Percentiles rank a stretch among this genome's conserved stretches.
These are phyloP conservation scores for Ophiocordyceps camponoti-leonardi DNA, from an alignment of 2,329 filamentous ascomycete species.

Conservation along the genomic window DNA sequence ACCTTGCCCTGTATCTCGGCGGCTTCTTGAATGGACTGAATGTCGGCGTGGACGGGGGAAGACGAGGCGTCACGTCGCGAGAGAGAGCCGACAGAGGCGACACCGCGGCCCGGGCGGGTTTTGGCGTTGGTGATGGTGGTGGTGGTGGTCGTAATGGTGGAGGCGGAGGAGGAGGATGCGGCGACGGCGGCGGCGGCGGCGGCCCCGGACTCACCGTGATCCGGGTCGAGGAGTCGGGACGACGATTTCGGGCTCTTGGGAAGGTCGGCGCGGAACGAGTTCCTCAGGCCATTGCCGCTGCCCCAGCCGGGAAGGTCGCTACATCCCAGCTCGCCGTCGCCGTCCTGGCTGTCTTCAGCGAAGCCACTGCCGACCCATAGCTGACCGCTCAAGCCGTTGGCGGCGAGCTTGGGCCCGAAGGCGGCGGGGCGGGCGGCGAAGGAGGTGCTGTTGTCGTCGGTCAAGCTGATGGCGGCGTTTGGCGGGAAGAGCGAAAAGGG, in stretches of 20 bases:
- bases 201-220: slow-evolving; percentile 7
- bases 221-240: slow-evolving; percentile 9
- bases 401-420: slow-evolving; percentile 68
- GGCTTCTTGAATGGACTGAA: slow-evolving; percentile 77
- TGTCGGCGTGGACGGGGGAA: slow-evolving; percentile 56
- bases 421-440: slow-evolving; percentile 87
- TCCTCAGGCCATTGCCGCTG: slow-evolving; percentile 32
- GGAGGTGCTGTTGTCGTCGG: slow-evolving; percentile 95
- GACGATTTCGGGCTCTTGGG: slow-evolving; percentile 7
- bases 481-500: slow-evolving; percentile 85
- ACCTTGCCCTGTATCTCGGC: slow-evolving; percentile 90
- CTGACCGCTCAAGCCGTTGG: slow-evolving; percentile 66
- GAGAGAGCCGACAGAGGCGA: slow-evolving; percentile 7
- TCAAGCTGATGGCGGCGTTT: slow-evolving; percentile 88
- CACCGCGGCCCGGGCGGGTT: not conserved
- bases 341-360: slow-evolving; percentile 54
- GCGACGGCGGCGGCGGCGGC: slow-evolving; percentile 50
- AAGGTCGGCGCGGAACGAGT: slow-evolving; percentile 15
- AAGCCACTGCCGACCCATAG: slow-evolving; percentile 92
- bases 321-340: slow-evolving; percentile 79
- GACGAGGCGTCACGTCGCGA: slow-evolving; percentile 18
- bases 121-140: slow-evolving; percentile 45
- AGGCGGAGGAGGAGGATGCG: too few relatives aligned
- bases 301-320: slow-evolving; percentile 87
- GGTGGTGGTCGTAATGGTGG: too few relatives aligned